These are phyloP conservation scores for Syzygium aqueum DNA, from an alignment of 345 rosid genomes.

Conservation along the genomic window DNA sequence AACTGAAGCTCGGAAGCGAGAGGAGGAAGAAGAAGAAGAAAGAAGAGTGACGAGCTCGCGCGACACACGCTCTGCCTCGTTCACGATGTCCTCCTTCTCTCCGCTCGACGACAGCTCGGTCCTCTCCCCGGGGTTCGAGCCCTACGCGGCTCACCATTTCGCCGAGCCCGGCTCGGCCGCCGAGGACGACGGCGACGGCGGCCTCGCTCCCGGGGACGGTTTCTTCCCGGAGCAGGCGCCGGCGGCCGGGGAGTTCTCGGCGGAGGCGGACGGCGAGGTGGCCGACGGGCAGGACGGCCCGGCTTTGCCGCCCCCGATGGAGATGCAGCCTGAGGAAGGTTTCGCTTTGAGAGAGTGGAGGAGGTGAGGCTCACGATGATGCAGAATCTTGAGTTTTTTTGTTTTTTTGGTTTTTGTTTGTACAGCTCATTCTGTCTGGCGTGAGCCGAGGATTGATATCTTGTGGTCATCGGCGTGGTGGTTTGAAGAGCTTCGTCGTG, in stretches of 20 bases:
- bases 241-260: not conserved
- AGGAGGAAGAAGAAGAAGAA: not conserved
- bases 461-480: not conserved
- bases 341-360: slow-evolving; percentile 72
- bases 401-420: too few relatives aligned
- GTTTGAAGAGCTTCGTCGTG: slow-evolving; percentile 5
- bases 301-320: slow-evolving; percentile 41
- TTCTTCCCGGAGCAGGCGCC: not conserved
- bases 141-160: not conserved
- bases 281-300: slow-evolving; percentile 39
- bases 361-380: slow-evolving; percentile 31
- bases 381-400: not conserved
- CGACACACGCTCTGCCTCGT: not conserved
- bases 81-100: not conserved
- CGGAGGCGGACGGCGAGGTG: slow-evolving; percentile 20
- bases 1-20: not conserved
- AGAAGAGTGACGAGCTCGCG: not conserved
- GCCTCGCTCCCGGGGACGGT: not conserved
- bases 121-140: not conserved
- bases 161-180: not conserved
- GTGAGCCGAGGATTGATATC: not conserved
- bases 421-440: not conserved
- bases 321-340: slow-evolving; percentile 56
- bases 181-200: not conserved
- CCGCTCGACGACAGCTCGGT: not conserved